phyloP scores from a whole-genome alignment of 192 early-diverging fungal species.

The Coemansia sp. region DNA sequence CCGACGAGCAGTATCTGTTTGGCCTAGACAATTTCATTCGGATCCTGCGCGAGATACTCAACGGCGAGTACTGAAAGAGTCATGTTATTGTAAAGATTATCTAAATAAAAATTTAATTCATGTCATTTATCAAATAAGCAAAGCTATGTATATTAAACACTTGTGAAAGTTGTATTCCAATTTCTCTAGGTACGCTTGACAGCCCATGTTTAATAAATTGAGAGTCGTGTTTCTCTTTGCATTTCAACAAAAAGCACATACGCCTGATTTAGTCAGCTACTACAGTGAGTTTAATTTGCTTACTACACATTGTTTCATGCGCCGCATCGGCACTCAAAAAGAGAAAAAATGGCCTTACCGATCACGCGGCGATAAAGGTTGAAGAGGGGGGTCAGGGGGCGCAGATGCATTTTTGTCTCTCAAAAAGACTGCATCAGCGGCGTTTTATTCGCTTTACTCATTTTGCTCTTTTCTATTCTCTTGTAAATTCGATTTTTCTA shows the following conservation, averaged over 20 bases:
- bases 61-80: neutral
- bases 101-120: no score
- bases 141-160: neutral
- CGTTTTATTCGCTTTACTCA: neutral
- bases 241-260: no score
- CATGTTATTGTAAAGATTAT: no score
- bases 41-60: slow-evolving; percentile 50
- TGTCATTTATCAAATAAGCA: no score
- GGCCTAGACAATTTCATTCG: slow-evolving; percentile 62
- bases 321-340: no score
- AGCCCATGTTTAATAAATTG: no score
- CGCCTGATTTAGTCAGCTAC: no score
- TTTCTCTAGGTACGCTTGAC: no score
- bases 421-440: neutral
- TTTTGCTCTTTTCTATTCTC: neutral
- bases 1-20: slow-evolving; percentile 65
- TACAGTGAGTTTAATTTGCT: neutral
- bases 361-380: no score
- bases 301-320: neutral
- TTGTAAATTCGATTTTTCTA: neutral
- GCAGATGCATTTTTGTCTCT: neutral
- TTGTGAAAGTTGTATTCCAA: no score
- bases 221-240: no score
- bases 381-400: neutral
- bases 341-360: neutral